Percentiles rank a stretch among this genome's conserved stretches.
phyloP scores from a whole-genome alignment of 192 early-diverging fungal genomes.

The Anaeromyces robustus region DNA sequence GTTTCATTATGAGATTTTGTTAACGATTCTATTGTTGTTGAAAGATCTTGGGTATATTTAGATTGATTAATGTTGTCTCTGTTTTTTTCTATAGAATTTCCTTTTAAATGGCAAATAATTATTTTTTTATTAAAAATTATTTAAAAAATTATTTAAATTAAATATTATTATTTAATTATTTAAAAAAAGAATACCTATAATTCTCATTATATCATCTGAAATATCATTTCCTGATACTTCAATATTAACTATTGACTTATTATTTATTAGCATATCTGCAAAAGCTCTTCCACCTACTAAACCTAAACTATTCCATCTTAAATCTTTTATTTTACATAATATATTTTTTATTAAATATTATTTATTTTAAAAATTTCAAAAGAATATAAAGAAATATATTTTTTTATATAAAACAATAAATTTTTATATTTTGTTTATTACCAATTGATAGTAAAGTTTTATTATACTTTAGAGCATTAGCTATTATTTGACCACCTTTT shows the following conservation, averaged over 20 bases:
- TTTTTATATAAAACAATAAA: background rate
- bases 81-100: constrained; percentile 20
- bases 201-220: constrained; percentile 22
- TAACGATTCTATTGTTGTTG: constrained; percentile 19
- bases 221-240: constrained; percentile 36
- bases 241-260: constrained; percentile 19
- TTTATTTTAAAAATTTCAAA: too few relatives aligned
- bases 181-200: background rate
- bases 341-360: too few relatives aligned
- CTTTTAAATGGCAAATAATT: too few relatives aligned
- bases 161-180: background rate
- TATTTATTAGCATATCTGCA: constrained; percentile 27
- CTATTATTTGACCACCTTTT: constrained; percentile 18
- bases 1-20: constrained; percentile 18
- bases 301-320: constrained; percentile 40
- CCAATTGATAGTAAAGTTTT: constrained; percentile 21
- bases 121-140: too few relatives aligned
- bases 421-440: constrained; percentile 1
- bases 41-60: constrained; percentile 12
- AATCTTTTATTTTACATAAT: constrained; percentile 14
- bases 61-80: constrained; percentile 11
- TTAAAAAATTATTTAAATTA: background rate
- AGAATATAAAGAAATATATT: too few relatives aligned
- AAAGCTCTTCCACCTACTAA: constrained; percentile 26
- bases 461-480: constrained; percentile 25